Evolutionary conservation across 768 basidiomycete genomes (phyloP).

Genomic region (Clitopilus hobsonii): DNA sequence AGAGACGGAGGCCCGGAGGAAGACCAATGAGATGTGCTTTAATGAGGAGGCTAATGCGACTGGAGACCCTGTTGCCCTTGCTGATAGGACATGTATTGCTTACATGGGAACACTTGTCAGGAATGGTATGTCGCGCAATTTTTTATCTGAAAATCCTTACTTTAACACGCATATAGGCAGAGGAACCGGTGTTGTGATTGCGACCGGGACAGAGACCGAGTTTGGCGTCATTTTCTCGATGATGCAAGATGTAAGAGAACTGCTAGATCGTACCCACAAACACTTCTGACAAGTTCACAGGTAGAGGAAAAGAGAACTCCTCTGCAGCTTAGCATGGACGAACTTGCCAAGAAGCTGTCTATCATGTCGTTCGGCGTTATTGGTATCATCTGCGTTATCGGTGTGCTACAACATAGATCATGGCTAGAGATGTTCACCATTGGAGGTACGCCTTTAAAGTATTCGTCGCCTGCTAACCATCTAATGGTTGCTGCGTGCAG

Average conservation of each 20-base stretch:
- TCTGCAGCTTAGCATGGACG: conserved; percentile 92
- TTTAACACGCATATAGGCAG: conserved; percentile 42
- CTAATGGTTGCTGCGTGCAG: conserved; percentile 33
- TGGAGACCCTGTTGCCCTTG: conserved; percentile 53
- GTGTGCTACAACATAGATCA: conserved; percentile 75
- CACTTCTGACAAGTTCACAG: conserved; percentile 28
- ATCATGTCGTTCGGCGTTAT: conserved; percentile 91
- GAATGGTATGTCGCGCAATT: conserved; percentile 53
- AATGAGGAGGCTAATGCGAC: conserved; percentile 28
- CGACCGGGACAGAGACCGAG: conserved; percentile 81
- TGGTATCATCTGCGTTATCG: conserved; percentile 88
- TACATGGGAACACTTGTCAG: conserved; percentile 96
- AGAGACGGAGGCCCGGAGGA: conserved; percentile 79
- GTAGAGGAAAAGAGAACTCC: conserved; percentile 89
- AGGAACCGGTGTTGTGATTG: conserved; percentile 85
- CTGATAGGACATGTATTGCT: conserved; percentile 82
- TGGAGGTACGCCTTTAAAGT: conserved; percentile 58
- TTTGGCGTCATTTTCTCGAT: conserved; percentile 96
- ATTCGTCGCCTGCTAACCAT: background rate
- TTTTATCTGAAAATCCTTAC: background rate
- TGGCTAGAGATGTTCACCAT: conserved; percentile 99
- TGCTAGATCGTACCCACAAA: conserved; percentile 8
- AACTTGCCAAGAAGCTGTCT: conserved; percentile 89
- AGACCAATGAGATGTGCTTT: conserved; percentile 53
- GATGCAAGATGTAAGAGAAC: conserved; percentile 83